Percentiles rank a stretch among this genome's conserved stretches.
Evolutionary conservation across 345 rosid species (phyloP).

Genomic region (Salix udensis): DNA sequence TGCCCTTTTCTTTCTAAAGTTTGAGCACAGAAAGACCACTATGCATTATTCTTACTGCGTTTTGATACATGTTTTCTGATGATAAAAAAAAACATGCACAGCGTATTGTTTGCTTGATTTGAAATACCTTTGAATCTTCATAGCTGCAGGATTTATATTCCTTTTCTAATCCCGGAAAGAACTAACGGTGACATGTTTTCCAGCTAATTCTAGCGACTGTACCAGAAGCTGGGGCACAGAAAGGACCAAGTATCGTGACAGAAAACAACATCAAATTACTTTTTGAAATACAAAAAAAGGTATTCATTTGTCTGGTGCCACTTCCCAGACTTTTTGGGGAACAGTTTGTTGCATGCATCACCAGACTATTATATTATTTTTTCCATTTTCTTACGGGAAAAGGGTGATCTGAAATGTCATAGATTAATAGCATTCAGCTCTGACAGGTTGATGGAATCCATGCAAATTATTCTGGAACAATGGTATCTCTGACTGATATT

Average conservation of each 20-base stretch:
- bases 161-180: neutral
- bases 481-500: constrained; percentile 80
- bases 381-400: neutral
- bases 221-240: constrained; percentile 46
- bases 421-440: constrained; percentile 10
- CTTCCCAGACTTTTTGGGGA: neutral
- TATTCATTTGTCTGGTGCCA: constrained; percentile 20
- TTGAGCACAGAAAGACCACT: neutral
- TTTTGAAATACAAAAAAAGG: constrained; percentile 94
- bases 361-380: neutral
- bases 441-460: constrained; percentile 79
- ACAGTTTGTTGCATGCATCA: constrained; percentile 2
- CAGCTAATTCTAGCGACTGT: constrained; percentile 84
- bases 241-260: constrained; percentile 69
- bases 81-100: neutral
- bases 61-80: neutral
- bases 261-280: constrained; percentile 82
- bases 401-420: constrained; percentile 9
- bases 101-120: neutral
- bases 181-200: constrained; percentile 27
- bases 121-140: neutral
- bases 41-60: neutral
- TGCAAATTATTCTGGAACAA: constrained; percentile 75
- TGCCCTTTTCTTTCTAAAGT: neutral
- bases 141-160: neutral